Evolutionary conservation across 768 basidiomycete genomes (phyloP), one percentile per base, ranked within the genome.

Genomic region (Hemileccinum rubropunctum): DNA sequence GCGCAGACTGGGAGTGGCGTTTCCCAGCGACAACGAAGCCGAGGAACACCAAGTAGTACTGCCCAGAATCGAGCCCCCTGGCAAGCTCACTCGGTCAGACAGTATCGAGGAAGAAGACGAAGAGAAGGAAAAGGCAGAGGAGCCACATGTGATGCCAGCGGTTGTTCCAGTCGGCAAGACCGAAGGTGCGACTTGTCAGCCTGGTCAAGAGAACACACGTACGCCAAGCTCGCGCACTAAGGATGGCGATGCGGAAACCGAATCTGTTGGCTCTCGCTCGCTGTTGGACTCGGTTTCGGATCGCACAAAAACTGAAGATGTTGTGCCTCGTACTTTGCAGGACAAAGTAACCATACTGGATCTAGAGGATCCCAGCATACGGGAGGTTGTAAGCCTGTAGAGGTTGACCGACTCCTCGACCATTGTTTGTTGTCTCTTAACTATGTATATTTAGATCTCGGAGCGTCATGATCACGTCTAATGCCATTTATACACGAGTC

Each of bases 71-170:
- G 43, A 57, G 6, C 54, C 57, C 18, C 62, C 64, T 8, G 57
- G 66, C 14, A 59, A 52, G 42, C 47, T 67, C 35, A 44, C 45
- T 39, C 56, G 64, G n/a, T 66, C 68, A 12, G 66, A 68, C 43
- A 70, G 66, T 46, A 66, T 66, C 15, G 64, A 59, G 42, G 66
- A 68, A 47, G 64, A 64, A 27, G 52, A 69, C 17, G 61, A 68
- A 35, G 65, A 57, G 20, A 64, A 62, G n/a, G 49, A 45, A 1
- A 49, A 53, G 44, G 56, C 48, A 30, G 47, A 42, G 17, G 57
- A 55, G 27, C 27, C 41, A 21, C 46, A 42, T 41, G 44, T 5
- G 15, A 30, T 48, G 21, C 43, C 33, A 15, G 33, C 9, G 14
- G 46, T 12, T 9, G 50, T 37, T 17, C 41, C 27, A 3, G 30